phyloP scores from a whole-genome alignment of 192 early-diverging fungal species.

The Entomortierella chlamydospora region DNA sequence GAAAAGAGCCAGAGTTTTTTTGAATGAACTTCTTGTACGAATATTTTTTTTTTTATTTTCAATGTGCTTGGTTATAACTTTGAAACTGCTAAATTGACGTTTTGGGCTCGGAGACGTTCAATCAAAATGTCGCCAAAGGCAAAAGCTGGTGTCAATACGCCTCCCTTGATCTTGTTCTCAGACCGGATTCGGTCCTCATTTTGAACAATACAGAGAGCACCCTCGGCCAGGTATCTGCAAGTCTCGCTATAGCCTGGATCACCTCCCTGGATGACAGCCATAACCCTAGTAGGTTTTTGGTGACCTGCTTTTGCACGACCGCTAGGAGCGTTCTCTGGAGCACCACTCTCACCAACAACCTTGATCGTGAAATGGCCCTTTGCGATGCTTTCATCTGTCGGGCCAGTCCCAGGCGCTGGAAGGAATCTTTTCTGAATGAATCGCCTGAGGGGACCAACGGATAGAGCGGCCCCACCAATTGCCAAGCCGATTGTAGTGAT shows the following conservation, averaged over 20 bases:
- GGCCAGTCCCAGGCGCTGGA: constrained; percentile 78
- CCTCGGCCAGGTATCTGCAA: constrained; percentile 80
- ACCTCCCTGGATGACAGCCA: constrained; percentile 48
- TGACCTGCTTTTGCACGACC: constrained; percentile 2
- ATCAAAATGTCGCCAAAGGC: constrained; percentile 83
- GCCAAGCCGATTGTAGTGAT: constrained; percentile 57
- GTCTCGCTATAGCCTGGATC: constrained; percentile 92
- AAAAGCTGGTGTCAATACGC: constrained; percentile 82
- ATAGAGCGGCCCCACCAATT: constrained; percentile 32
- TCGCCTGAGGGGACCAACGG: constrained; percentile 47
- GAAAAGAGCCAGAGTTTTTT: too few species aligned
- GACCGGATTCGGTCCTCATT: constrained; percentile 62
- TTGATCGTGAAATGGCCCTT: constrained; percentile 63
- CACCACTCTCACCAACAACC: constrained; percentile 59
- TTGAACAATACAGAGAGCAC: constrained; percentile 79
- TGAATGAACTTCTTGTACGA: too few species aligned
- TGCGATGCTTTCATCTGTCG: constrained; percentile 65
- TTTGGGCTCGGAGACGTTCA: constrained; percentile 69
- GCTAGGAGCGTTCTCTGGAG: constrained; percentile 58
- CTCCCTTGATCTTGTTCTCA: constrained; percentile 66
- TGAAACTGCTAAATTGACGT: constrained; percentile 55
- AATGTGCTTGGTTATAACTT: constrained; percentile 22
- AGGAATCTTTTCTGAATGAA: constrained; percentile 54
- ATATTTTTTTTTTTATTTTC: too few species aligned
- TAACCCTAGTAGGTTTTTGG: constrained; percentile 2